Percentiles rank a stretch among this genome's conserved stretches.
These are phyloP conservation scores for Panicum virgatum DNA, from an alignment of 202 grass and related monocot genomes.

Conservation along the genomic window DNA sequence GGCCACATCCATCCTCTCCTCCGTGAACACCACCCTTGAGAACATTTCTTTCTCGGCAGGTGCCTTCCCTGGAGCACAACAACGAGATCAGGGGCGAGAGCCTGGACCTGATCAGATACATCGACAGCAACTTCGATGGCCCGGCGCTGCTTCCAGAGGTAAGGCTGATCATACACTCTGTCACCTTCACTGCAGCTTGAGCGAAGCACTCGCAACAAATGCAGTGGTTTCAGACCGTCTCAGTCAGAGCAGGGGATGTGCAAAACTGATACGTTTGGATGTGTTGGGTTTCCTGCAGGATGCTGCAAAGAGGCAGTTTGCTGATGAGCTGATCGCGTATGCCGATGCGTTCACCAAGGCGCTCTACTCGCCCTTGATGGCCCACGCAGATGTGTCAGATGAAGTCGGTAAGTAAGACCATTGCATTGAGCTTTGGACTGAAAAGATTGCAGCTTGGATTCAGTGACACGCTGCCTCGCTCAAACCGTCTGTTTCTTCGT, in stretches of 20 bases:
- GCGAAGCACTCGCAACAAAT: not conserved
- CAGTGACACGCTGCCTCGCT: not conserved
- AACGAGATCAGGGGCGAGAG: slow-evolving; percentile 16
- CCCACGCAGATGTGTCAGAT: slow-evolving; percentile 43
- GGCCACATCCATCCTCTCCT: not conserved
- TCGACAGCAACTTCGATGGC: slow-evolving; percentile 11
- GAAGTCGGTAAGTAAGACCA: slow-evolving; percentile 61
- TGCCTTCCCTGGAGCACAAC: slow-evolving; percentile 18
- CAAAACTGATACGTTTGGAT: not conserved
- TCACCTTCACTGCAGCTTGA: slow-evolving; percentile 5
- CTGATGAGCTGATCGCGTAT: slow-evolving; percentile 63
- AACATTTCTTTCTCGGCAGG: slow-evolving; percentile 32
- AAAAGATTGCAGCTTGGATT: not conserved
- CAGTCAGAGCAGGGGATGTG: not conserved
- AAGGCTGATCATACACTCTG: slow-evolving; percentile 8
- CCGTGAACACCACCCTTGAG: too few relatives aligned
- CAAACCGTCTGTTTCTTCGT: not conserved
- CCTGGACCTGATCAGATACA: slow-evolving; percentile 11
- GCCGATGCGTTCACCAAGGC: slow-evolving; percentile 49
- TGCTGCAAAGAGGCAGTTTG: slow-evolving; percentile 64
- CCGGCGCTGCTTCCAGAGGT: slow-evolving; percentile 64
- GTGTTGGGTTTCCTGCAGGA: slow-evolving; percentile 41
- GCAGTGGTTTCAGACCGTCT: not conserved
- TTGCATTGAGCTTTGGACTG: not conserved
- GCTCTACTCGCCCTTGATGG: slow-evolving; percentile 41